phyloP scores from a whole-genome alignment of 2,329 filamentous ascomycete species.

The Triangularia setosa region DNA sequence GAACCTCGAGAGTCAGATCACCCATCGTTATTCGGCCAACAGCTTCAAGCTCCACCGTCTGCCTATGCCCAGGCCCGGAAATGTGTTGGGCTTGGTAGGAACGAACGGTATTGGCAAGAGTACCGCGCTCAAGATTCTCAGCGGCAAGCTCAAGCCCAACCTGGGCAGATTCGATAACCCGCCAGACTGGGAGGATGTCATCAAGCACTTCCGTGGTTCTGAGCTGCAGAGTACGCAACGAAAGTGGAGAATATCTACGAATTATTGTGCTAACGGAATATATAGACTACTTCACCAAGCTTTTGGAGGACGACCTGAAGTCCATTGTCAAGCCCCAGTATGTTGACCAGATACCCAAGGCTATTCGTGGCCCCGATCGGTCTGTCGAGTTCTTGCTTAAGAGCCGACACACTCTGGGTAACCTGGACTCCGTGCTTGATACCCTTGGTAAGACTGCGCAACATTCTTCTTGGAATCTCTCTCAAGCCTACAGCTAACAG shows the following conservation, averaged over 20 bases:
- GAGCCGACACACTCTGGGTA: constrained; percentile 70
- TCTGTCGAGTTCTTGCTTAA: constrained; percentile 76
- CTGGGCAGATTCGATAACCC: constrained; percentile 92
- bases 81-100: constrained; percentile 93
- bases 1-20: constrained; percentile 97
- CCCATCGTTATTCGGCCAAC: constrained; percentile 97
- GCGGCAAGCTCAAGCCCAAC: constrained; percentile 97
- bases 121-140: constrained; percentile 98
- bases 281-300: constrained; percentile 95
- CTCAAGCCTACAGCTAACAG: constrained; percentile 8
- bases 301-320: constrained; percentile 94
- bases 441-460: constrained; percentile 55
- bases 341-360: constrained; percentile 95
- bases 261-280: constrained; percentile 6
- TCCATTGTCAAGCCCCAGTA: constrained; percentile 99
- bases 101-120: constrained; percentile 99
- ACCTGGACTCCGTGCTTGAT: constrained; percentile 77
- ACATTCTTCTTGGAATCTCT: neutral
- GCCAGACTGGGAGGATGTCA: constrained; percentile 97
- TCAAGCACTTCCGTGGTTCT: constrained; percentile 97
- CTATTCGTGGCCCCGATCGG: constrained; percentile 77
- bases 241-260: constrained; percentile 19
- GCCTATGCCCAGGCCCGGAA: constrained; percentile 90
- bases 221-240: constrained; percentile 75
- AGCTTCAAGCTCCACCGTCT: constrained; percentile 98